These are phyloP conservation scores for Citrus reticulata DNA, from an alignment of 345 rosid species.

Conservation along the genomic window DNA sequence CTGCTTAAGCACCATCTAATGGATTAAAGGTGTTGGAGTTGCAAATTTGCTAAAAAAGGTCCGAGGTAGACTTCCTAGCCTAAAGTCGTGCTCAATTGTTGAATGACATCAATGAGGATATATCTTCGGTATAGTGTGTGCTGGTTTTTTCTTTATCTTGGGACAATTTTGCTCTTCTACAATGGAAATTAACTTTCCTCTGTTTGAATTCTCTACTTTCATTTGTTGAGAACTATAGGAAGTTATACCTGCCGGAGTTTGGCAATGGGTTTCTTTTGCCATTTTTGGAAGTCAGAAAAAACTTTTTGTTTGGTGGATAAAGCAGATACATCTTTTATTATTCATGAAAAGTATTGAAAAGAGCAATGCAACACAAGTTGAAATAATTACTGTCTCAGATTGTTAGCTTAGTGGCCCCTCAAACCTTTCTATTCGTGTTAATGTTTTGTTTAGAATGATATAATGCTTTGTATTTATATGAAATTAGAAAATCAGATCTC, in stretches of 20 bases:
- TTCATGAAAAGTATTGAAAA: neutral
- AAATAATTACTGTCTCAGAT: neutral
- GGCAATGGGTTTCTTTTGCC: neutral
- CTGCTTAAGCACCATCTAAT: neutral
- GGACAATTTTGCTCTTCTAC: neutral
- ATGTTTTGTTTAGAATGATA: neutral
- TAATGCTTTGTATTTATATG: neutral
- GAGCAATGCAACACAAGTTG: neutral
- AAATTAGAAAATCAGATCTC: neutral
- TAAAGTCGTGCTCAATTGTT: neutral
- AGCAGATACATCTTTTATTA: neutral
- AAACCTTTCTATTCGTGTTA: neutral
- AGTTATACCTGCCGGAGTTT: neutral
- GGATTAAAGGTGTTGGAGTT: neutral
- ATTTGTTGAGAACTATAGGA: neutral
- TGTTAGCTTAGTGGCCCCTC: neutral
- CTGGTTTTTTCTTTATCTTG: neutral
- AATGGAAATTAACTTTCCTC: neutral
- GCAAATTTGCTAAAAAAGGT: neutral
- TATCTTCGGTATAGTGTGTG: neutral
- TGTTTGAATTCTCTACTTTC: neutral
- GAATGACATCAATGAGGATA: neutral
- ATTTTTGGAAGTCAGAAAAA: neutral
- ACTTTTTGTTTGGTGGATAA: neutral
- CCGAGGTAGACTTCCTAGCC: neutral